Base-by-base conservation (phyloP, 441 rosid species). In the Jatropha multifida region DNA sequence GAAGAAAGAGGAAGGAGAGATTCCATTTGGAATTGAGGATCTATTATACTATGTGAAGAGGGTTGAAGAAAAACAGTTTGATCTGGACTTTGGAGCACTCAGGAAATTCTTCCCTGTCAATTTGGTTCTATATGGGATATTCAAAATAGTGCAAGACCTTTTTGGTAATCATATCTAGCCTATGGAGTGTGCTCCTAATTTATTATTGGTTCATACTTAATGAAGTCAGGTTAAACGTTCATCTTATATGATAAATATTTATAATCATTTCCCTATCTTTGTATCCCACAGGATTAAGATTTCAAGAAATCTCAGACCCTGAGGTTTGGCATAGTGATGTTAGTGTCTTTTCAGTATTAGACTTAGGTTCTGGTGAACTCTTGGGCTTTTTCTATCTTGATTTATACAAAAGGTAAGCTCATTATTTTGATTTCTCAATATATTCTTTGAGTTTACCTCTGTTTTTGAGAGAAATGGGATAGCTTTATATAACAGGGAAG, bases 301-400 rank as follows among this genome's bases (percentile, higher is more conserved):
- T 95, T 82, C 90, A 93, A 77, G 92, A 92, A 88, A 83, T 87
- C 77, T 81, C 72, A 17, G 90, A 88, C 76, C 79, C 85, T 78
- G 91, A 88, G 75, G 90, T 88, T 79, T 95, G 99, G 99, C 89
- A 90, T 75, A n/a, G 73, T 87, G 92, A 90, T 78, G 94, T 93
- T 80, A 82, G 23, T 65, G 85, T 88, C 74, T 90, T 89, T 84
- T 88, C 94, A 12, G 97, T 92, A 78, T 83, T 86, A 76, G 98
- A 95, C 87, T 83, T 93, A 64, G 87, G 84, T 73, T 89, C 97
- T 69, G 87, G 90, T 77, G 95, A 92, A 82, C 94, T 87, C 69
- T 70, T 95, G 81, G 98, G 99, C 74, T 89, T 88, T 86, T 88
- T 95, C 88, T 95, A 90, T 86, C 90, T 95, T 80, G 99, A 95